These are phyloP conservation scores for Barbarea vulgaris DNA, from an alignment of 345 rosid species.

Conservation along the genomic window DNA sequence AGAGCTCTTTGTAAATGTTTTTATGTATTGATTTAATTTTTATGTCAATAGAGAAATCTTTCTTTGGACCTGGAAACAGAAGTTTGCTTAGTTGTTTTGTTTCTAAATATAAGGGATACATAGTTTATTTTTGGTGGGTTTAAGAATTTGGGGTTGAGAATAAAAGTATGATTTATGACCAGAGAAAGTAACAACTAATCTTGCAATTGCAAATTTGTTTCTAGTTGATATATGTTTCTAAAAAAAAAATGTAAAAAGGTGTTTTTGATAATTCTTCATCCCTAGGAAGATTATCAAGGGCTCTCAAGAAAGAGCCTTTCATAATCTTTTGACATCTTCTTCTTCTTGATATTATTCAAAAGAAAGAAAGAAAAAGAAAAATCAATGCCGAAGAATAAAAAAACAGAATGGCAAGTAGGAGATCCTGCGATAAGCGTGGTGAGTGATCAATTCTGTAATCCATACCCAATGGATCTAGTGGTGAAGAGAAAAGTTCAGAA, in stretches of 20 bases:
- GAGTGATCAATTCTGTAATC: constrained; percentile 61
- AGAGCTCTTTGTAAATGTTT: constrained; percentile 27
- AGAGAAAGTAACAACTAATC: constrained; percentile 27
- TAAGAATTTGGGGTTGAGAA: constrained; percentile 23
- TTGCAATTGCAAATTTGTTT: constrained; percentile 10
- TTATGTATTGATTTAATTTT: constrained; percentile 4
- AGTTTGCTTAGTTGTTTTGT: constrained; percentile 24
- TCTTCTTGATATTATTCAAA: constrained; percentile 1
- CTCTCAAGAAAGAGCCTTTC: constrained; percentile 34
- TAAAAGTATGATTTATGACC: constrained; percentile 12
- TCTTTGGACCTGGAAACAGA: constrained; percentile 9
- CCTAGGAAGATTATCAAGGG: constrained; percentile 35
- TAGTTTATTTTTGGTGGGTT: constrained; percentile 39
- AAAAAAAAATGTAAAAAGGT: constrained; percentile 21
- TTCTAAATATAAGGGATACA: constrained; percentile 28
- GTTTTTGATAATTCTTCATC: constrained; percentile 32
- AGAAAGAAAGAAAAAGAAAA: not conserved
- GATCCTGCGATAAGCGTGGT: constrained; percentile 53
- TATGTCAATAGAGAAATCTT: constrained; percentile 10
- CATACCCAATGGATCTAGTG: constrained; percentile 56
- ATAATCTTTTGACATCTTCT: constrained; percentile 21
- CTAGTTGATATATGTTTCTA: constrained; percentile 22
- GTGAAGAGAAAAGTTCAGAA: constrained; percentile 63
- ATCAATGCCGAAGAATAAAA: constrained; percentile 37
- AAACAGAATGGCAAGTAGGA: constrained; percentile 45